A percentile compares a stretch with the other conserved stretches of the same genome.
These are phyloP conservation scores for Phyllosticta citrichinensis DNA, from an alignment of 2,329 filamentous ascomycete genomes.

Conservation along the genomic window DNA sequence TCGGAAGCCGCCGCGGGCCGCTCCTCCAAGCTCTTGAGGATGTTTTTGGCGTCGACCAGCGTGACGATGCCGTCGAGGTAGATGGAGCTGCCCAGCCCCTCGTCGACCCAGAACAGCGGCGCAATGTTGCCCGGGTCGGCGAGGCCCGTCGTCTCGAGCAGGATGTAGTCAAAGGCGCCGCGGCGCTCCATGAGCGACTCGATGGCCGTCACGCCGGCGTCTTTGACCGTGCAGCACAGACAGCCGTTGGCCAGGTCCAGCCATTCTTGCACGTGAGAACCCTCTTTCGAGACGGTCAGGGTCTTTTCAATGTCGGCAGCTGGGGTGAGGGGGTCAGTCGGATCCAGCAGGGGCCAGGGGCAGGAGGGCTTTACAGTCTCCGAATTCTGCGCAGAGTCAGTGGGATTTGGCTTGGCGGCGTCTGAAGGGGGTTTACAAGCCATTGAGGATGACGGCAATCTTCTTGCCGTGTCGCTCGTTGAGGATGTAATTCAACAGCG, in stretches of 20 bases:
- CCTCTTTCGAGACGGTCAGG: constrained; percentile 77
- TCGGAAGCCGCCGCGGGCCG: constrained; percentile 39
- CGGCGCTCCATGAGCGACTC: constrained; percentile 92
- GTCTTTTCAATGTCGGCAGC: constrained; percentile 94
- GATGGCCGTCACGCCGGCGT: constrained; percentile 86
- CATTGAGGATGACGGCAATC: constrained; percentile 95
- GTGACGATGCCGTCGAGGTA: constrained; percentile 97
- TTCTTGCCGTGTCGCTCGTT: constrained; percentile 94
- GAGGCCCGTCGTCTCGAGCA: constrained; percentile 90
- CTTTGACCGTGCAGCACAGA: constrained; percentile 96
- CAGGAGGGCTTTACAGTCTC: constrained; percentile 53
- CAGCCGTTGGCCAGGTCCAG: constrained; percentile 93
- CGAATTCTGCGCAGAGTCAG: constrained; percentile 54
- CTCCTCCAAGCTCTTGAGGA: constrained; percentile 72
- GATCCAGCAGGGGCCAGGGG: neutral
- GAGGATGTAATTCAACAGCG: constrained; percentile 88
- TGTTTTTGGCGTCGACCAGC: constrained; percentile 89
- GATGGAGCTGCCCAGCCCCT: constrained; percentile 87
- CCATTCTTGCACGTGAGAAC: constrained; percentile 83
- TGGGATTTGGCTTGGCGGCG: constrained; percentile 11
- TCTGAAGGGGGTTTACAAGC: constrained; percentile 31
- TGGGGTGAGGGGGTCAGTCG: constrained; percentile 25
- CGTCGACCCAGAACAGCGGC: constrained; percentile 95
- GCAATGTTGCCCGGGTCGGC: constrained; percentile 94
- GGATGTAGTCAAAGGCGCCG: constrained; percentile 92